These are phyloP conservation scores for Didymella segeticola DNA, from an alignment of 2,329 filamentous ascomycete genomes.

Conservation along the genomic window DNA sequence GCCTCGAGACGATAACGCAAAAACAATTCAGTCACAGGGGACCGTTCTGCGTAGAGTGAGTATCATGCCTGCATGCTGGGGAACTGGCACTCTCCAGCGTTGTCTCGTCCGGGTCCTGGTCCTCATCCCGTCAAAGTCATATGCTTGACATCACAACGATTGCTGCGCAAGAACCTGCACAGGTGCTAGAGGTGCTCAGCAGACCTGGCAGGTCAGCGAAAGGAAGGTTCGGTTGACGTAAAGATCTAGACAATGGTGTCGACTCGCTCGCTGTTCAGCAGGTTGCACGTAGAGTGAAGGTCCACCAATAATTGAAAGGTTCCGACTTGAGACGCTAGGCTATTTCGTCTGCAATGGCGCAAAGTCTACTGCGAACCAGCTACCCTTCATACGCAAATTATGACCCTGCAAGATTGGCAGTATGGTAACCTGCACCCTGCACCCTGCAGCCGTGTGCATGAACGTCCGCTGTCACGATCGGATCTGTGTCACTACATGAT, in stretches of 20 bases:
- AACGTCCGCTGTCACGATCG: slow-evolving; percentile 6
- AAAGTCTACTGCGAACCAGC: not conserved
- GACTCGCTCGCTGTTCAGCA: not conserved
- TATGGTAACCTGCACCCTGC: too few species aligned
- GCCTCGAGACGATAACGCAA: slow-evolving; percentile 4
- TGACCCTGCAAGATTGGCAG: not conserved
- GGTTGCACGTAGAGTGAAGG: not conserved
- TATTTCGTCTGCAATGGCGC: not conserved
- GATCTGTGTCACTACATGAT: not conserved
- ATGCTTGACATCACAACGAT: not conserved
- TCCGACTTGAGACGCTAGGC: slow-evolving; percentile 1
- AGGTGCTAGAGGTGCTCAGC: not conserved
- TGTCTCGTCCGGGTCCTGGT: too few species aligned
- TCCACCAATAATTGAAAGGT: not conserved
- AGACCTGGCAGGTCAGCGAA: not conserved
- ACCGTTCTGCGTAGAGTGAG: not conserved
- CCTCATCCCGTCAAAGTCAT: not conserved
- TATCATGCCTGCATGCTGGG: not conserved
- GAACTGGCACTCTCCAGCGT: not conserved
- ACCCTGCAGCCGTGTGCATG: not conserved
- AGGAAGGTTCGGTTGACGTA: not conserved
- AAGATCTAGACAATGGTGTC: too few species aligned
- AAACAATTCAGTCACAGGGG: not conserved
- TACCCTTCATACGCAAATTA: slow-evolving; percentile 2
- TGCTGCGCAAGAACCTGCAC: not conserved